Conservation (phyloP, 768 basidiomycete species). For the Psilocybe azurescens region DNA sequence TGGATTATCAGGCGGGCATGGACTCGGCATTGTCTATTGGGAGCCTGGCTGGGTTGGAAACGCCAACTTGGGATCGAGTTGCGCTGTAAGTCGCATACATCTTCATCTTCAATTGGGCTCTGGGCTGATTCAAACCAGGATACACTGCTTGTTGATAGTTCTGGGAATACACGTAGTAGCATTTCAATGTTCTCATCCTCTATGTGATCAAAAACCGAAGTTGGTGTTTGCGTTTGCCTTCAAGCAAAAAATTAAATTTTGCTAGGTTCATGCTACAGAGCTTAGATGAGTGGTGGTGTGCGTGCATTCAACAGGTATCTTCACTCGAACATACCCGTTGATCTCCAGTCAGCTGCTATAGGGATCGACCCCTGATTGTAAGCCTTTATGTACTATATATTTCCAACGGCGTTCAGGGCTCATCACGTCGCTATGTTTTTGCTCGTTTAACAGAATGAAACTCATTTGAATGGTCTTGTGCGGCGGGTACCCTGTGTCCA, state of each 20-base stretch:
- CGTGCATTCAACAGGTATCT: neutral
- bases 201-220: constrained; percentile 29
- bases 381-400: too few species aligned
- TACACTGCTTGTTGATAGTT: constrained; percentile 52
- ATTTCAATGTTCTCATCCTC: constrained; percentile 43
- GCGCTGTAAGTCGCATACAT: constrained; percentile 35
- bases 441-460: too few species aligned
- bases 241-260: neutral
- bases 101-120: neutral
- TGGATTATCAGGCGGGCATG: constrained; percentile 52
- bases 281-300: neutral
- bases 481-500: too few species aligned
- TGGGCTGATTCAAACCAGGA: constrained; percentile 37
- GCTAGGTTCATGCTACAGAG: neutral
- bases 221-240: neutral
- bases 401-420: too few species aligned
- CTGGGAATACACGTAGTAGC: constrained; percentile 40
- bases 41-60: constrained; percentile 71
- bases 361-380: neutral
- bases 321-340: neutral
- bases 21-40: constrained; percentile 63
- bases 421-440: too few species aligned
- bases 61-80: constrained; percentile 49
- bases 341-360: neutral
- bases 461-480: too few species aligned